Evolutionary conservation across 1,284 basidiomycete genomes (phyloP).

Genomic region (Fomes fomentarius): DNA sequence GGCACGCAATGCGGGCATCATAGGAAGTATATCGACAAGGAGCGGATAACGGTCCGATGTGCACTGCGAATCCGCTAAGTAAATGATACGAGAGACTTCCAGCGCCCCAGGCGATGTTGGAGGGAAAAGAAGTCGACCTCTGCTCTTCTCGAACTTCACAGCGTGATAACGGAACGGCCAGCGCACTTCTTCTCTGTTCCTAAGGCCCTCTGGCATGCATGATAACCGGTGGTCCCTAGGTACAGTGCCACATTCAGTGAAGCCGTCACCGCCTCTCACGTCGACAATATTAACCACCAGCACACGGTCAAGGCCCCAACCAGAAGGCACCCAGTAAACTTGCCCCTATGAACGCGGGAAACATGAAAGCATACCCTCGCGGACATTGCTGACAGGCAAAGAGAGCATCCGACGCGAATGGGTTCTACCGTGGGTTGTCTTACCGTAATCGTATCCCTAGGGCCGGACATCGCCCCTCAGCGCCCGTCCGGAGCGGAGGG

Average conservation of each 20-base stretch:
- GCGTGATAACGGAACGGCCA: not conserved
- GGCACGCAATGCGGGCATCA: not conserved
- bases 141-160: not conserved
- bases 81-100: not conserved
- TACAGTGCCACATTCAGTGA: too few species aligned
- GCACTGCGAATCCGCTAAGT: not conserved
- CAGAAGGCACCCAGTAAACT: not conserved
- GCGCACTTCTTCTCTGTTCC: not conserved
- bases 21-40: not conserved
- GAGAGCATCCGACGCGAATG: not conserved
- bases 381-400: not conserved
- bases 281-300: not conserved
- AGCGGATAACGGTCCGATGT: not conserved
- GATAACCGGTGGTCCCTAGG: not conserved
- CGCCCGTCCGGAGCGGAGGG: not conserved
- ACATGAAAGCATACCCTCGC: not conserved
- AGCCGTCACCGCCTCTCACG: not conserved
- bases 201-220: not conserved
- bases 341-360: not conserved
- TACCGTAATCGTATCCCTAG: not conserved
- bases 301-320: not conserved
- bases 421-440: not conserved
- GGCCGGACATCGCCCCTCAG: not conserved
- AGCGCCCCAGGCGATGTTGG: too few species aligned
- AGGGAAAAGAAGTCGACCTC: too few species aligned